Conservation (phyloP, 176 grass and related monocot species). For the bread wheat (Triticum aestivum) region IWGSC_CS_RefSeq_v2.1 NC_057812.1:455887654-455888153, state of each 20-base stretch:
- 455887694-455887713: background rate
- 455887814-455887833: constrained; percentile 55
- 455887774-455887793: background rate
- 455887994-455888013: constrained; percentile 32
- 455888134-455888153: too few relatives aligned
- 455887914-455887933: constrained; percentile 87
- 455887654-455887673: background rate
- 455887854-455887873: constrained; percentile 29
- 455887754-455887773: background rate
- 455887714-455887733: background rate
- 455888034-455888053: constrained; percentile 13
- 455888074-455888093: background rate
- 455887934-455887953: constrained; percentile 82
- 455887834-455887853: constrained; percentile 50
- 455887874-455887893: constrained; percentile 64
- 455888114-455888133: background rate
- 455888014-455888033: constrained; percentile 39
- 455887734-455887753: background rate
- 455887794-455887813: constrained; percentile 19
- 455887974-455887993: constrained; percentile 14
- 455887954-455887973: background rate
- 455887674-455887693: background rate
- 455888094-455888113: background rate
- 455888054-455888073: constrained; percentile 2
- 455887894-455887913: constrained; percentile 73